Percentiles rank a stretch among this genome's conserved stretches.
These are phyloP conservation scores for Tricholomella constricta DNA, from an alignment of 768 basidiomycete genomes.

Conservation along the genomic window DNA sequence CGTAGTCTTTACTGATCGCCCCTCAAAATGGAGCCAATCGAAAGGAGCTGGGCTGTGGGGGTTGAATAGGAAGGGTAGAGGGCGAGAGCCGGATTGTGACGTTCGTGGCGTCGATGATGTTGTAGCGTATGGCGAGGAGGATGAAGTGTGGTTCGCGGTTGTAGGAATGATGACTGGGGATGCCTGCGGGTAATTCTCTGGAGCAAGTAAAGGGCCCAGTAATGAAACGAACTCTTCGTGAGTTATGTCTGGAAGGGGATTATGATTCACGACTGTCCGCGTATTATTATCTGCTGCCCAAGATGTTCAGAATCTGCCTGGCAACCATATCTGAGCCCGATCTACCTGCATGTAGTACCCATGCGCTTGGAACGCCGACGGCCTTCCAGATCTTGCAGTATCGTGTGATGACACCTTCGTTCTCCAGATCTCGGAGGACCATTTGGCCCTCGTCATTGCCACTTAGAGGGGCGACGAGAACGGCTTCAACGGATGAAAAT, in stretches of 20 bases:
- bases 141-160: conserved; percentile 29
- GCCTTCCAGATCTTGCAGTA: conserved; percentile 76
- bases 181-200: conserved; percentile 67
- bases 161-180: conserved; percentile 31
- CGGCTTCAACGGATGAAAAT: conserved; percentile 63
- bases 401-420: conserved; percentile 65
- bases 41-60: conserved; percentile 74
- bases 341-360: conserved; percentile 76
- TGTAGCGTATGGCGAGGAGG: conserved; percentile 36
- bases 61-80: conserved; percentile 36
- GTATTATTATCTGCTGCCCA: conserved; percentile 54
- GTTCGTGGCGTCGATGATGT: conserved; percentile 36
- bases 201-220: conserved; percentile 78
- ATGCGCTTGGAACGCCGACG: conserved; percentile 76
- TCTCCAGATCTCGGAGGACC: conserved; percentile 65
- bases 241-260: conserved; percentile 82
- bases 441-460: conserved; percentile 69
- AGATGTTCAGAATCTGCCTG: conserved; percentile 1
- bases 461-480: conserved; percentile 73
- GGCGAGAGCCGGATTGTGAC: conserved; percentile 30
- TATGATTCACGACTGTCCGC: conserved; percentile 81
- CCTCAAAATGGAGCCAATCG: conserved; percentile 88
- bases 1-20: conserved; percentile 77
- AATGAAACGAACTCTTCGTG: conserved; percentile 85
- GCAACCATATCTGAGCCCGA: background rate